Evolutionary conservation across 768 basidiomycete genomes (phyloP), one percentile per base, ranked within the genome.

Genomic region (Coprinopsis marcescibilis): DNA sequence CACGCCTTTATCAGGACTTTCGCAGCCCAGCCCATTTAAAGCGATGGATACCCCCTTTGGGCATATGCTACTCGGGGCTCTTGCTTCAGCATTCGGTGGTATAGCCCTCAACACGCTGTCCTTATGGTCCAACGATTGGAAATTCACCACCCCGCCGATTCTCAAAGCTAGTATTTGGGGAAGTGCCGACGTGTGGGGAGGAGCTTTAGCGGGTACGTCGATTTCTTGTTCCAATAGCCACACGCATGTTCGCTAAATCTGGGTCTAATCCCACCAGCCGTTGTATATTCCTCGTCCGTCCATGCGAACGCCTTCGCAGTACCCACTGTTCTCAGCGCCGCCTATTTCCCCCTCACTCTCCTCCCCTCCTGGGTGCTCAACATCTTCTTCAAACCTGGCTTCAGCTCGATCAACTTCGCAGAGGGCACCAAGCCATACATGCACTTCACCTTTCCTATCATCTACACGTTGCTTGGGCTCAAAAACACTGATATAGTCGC

Each of bases 141-240:
- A 63, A 2, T 60, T 77, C 44, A 61, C 63, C 14, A 75, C 71
- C 0, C 77, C 77, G 2, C 71, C 70, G 0, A 58, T 75, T 19
- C 61, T 79, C 11, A 64, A 67, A 19, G 60, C 60, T 10, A 65
- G 67, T 35, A 37, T 66, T 41, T 65, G 66, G 49, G 67, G 62
- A 6, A 72, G 69, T 1, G 55, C 77, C 14, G 77, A 78, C 52
- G 56, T 77, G 1, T 78, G 76, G 77, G 75, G 67, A 45, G 77
- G 77, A 30, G 67, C 72, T 6, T 51, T 77, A 2, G 70, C 71
- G 7, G 73, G 65, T 64, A 43, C 45, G 65, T 61, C 8, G 20
- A 24, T 12, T 24, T 20, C 20, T 13, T 30, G 10, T 39, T n/a
- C 29, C 42, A 11, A 11, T 27, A n/a, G 11, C 11, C n/a, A 36